A percentile compares a stretch with the other conserved stretches of the same genome.
Conservation (phyloP, 345 rosid species). For the Camelina hispida region DNA sequence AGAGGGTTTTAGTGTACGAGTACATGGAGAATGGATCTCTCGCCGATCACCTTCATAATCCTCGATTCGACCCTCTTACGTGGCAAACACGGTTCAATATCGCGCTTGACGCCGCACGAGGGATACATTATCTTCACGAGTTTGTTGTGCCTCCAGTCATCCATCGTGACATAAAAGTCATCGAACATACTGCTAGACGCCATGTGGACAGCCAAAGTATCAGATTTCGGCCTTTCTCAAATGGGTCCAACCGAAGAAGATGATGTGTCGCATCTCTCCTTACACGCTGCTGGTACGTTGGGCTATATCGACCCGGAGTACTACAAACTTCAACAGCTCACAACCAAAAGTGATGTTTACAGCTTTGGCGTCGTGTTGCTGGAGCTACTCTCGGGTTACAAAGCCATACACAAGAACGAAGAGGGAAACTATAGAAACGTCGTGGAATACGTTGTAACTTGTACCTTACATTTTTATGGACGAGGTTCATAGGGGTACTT, state of each 20-base stretch:
- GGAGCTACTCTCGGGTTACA: slow-evolving; percentile 64
- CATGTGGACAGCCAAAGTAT: slow-evolving; percentile 68
- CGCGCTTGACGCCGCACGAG: slow-evolving; percentile 78
- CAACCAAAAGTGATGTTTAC: slow-evolving; percentile 73
- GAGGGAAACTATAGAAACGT: slow-evolving; percentile 60
- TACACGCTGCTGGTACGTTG: slow-evolving; percentile 69
- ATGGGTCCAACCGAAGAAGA: slow-evolving; percentile 60
- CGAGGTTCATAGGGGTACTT: slow-evolving; percentile 66
- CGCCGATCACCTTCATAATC: slow-evolving; percentile 70
- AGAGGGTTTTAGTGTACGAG: slow-evolving; percentile 68
- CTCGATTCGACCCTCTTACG: slow-evolving; percentile 53
- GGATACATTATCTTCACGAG: slow-evolving; percentile 73
- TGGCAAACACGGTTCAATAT: slow-evolving; percentile 65
- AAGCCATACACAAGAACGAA: slow-evolving; percentile 68
- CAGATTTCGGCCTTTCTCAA: slow-evolving; percentile 79
- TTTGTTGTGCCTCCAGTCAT: slow-evolving; percentile 68
- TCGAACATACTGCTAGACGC: slow-evolving; percentile 70
- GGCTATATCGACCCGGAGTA: slow-evolving; percentile 90
- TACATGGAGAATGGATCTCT: slow-evolving; percentile 72
- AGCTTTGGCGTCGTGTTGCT: slow-evolving; percentile 76
- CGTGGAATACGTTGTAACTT: slow-evolving; percentile 69
- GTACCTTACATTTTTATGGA: slow-evolving; percentile 66
- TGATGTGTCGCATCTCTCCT: slow-evolving; percentile 62
- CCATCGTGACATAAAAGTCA: slow-evolving; percentile 84
- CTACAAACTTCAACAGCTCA: slow-evolving; percentile 68